phyloP scores from a whole-genome alignment of 495 filamentous ascomycete species.

The Usnea hakonensis region DNA sequence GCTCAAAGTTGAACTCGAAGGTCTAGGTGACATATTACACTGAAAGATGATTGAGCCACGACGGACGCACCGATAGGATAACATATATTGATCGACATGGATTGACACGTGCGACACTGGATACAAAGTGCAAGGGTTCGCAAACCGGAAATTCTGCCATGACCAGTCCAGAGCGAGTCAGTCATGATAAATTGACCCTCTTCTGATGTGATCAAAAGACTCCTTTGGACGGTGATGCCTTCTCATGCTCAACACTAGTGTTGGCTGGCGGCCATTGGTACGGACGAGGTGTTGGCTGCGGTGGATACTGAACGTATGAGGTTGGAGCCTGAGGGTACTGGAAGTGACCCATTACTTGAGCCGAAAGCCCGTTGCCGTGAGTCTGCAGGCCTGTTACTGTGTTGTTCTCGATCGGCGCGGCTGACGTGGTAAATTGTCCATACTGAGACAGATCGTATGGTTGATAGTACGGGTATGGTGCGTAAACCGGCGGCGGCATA shows the following conservation, averaged over 20 bases:
- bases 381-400: neutral
- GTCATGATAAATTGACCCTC: neutral
- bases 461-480: conserved; percentile 17
- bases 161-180: neutral
- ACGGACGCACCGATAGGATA: neutral
- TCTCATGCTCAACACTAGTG: neutral
- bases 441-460: conserved; percentile 12
- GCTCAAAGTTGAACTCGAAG: conserved; percentile 2
- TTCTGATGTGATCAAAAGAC: neutral
- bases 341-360: conserved; percentile 10
- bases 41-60: neutral
- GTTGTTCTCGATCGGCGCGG: conserved; percentile 5
- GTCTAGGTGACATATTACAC: conserved; percentile 9
- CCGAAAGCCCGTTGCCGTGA: neutral
- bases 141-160: neutral
- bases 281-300: neutral
- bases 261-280: conserved; percentile 16
- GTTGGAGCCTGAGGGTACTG: conserved; percentile 9
- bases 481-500: conserved; percentile 16
- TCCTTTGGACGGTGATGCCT: conserved; percentile 4
- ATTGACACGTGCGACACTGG: neutral
- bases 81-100: neutral
- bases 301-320: conserved; percentile 7
- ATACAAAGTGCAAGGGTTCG: neutral
- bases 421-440: conserved; percentile 6